Percentiles rank a stretch among this genome's conserved stretches.
phyloP scores from a whole-genome alignment of 768 basidiomycete species.

The Lepiota brunneoincarnata region DNA sequence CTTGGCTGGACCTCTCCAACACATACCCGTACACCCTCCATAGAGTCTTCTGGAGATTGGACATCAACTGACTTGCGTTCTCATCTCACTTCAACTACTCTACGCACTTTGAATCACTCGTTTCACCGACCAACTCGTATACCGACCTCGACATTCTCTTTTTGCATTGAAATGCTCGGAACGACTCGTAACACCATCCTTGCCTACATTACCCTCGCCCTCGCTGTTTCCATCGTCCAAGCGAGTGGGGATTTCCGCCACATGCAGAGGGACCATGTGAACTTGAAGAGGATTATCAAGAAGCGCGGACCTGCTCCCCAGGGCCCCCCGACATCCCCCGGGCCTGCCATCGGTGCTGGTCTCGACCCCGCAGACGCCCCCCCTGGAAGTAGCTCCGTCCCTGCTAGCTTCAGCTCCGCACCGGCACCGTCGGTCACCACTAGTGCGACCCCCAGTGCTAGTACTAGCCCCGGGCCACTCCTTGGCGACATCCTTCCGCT shows the following conservation, averaged over 20 bases:
- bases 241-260: conserved; percentile 38
- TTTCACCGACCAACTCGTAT: conserved; percentile 21
- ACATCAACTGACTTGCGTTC: neutral
- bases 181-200: conserved; percentile 46
- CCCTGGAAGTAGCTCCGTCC: conserved; percentile 14
- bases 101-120: conserved; percentile 40
- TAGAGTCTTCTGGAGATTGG: neutral
- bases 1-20: conserved; percentile 8
- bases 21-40: neutral
- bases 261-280: conserved; percentile 53
- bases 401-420: conserved; percentile 2
- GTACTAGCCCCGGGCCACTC: neutral
- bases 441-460: neutral
- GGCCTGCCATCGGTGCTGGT: conserved; percentile 31
- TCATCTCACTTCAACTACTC: conserved; percentile 32
- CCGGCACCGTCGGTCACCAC: neutral
- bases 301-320: conserved; percentile 46
- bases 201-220: conserved; percentile 53
- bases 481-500: neutral
- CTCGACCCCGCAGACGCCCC: conserved; percentile 20
- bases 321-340: conserved; percentile 18
- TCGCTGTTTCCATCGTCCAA: conserved; percentile 44
- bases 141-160: neutral
- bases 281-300: conserved; percentile 64
- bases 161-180: conserved; percentile 7